A percentile compares a stretch with the other conserved stretches of the same genome.
phyloP scores from a whole-genome alignment of 2,329 filamentous ascomycete species.

The Niveomyces coronatus region DNA sequence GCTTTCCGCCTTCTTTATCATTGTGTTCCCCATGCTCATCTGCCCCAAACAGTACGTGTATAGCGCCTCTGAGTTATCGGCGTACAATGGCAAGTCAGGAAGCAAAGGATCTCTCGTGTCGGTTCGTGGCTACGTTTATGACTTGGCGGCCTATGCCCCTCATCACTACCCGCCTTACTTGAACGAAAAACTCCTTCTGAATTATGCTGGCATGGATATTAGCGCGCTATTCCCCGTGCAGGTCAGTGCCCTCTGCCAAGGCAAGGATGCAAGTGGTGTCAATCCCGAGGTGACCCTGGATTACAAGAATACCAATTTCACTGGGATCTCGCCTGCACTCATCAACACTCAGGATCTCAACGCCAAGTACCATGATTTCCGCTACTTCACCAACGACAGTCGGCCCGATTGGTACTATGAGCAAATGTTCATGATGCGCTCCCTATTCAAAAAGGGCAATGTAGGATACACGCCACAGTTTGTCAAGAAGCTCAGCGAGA shows the following conservation, averaged over 20 bases:
- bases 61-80: slow-evolving; percentile 64
- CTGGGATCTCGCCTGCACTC: slow-evolving; percentile 49
- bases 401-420: slow-evolving; percentile 89
- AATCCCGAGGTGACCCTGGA: slow-evolving; percentile 71
- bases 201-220: slow-evolving; percentile 83
- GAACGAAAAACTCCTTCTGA: slow-evolving; percentile 51
- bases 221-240: slow-evolving; percentile 86
- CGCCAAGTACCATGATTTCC: slow-evolving; percentile 83
- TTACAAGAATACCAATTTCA: slow-evolving; percentile 68
- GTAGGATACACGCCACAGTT: slow-evolving; percentile 76
- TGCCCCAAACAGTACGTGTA: slow-evolving; percentile 88
- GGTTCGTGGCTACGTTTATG: slow-evolving; percentile 83
- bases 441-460: slow-evolving; percentile 75
- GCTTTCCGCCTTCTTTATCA: slow-evolving; percentile 76
- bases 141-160: slow-evolving; percentile 63
- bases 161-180: slow-evolving; percentile 59
- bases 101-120: slow-evolving; percentile 55
- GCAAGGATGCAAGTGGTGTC: slow-evolving; percentile 52
- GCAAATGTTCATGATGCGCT: slow-evolving; percentile 67
- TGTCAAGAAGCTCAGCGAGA: slow-evolving; percentile 58
- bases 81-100: slow-evolving; percentile 61
- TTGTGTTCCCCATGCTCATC: slow-evolving; percentile 76
- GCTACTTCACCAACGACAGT: slow-evolving; percentile 68
- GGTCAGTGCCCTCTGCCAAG: slow-evolving; percentile 82
- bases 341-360: slow-evolving; percentile 62